Conservation (phyloP, 208 protist genomes). For the Endotrypanum monterogeii region DNA sequence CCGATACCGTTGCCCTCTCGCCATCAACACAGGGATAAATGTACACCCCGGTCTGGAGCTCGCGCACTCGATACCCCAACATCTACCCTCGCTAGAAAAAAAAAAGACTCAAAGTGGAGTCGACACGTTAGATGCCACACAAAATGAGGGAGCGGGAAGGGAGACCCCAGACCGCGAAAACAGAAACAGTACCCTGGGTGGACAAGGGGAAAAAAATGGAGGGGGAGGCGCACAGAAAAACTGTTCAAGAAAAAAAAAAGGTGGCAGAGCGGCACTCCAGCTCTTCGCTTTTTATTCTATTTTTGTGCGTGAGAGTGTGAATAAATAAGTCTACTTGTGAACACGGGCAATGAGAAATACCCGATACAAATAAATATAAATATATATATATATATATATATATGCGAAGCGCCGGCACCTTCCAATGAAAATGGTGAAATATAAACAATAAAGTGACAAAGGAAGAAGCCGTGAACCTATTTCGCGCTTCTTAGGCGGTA, state of each 20-base stretch:
- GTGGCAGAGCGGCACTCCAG: background rate
- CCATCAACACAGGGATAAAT: constrained; percentile 2
- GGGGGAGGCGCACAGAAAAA: background rate
- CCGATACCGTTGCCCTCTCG: constrained; percentile 11
- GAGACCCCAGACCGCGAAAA: background rate
- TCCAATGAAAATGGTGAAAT: no score
- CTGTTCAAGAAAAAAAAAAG: background rate
- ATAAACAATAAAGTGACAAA: no score
- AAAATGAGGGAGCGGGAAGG: background rate
- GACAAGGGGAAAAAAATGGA: background rate
- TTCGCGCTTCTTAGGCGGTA: no score
- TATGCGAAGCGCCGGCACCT: no score
- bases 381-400: no score
- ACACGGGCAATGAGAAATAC: background rate
- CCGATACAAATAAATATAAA: no score
- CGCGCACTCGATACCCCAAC: constrained; percentile 15
- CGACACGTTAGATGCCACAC: background rate
- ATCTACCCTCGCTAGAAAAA: background rate
- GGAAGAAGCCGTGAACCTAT: no score
- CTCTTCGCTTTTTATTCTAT: background rate
- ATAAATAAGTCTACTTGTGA: no score
- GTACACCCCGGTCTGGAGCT: constrained; percentile 18
- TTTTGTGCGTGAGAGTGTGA: background rate
- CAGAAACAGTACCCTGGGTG: no score
- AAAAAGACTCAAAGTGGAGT: background rate